These are phyloP conservation scores for Spirogloea muscicola DNA, from an alignment of 139 green algal genomes.

Conservation along the genomic window DNA sequence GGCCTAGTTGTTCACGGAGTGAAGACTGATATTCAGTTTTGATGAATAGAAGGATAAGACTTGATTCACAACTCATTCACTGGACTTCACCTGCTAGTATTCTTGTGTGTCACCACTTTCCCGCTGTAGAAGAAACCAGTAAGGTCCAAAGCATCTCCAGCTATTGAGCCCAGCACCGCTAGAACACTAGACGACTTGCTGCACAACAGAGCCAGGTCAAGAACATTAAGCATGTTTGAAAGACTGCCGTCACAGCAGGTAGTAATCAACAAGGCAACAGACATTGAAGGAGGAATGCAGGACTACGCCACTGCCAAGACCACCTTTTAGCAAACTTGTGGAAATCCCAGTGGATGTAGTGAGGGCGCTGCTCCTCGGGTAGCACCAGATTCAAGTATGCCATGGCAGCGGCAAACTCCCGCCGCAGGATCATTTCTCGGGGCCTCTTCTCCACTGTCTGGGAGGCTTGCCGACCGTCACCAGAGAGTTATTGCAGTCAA, in stretches of 20 bases:
- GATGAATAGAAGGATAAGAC: too few species aligned
- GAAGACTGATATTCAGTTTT: too few species aligned
- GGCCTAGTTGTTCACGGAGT: too few species aligned
- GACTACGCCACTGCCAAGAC: too few species aligned
- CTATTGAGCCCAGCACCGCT: conserved; percentile 12
- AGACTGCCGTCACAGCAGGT: too few species aligned
- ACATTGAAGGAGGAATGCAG: too few species aligned
- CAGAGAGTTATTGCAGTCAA: neutral
- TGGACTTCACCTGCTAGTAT: too few species aligned
- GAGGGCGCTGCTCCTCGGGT: conserved; percentile 28
- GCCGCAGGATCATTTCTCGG: conserved; percentile 77
- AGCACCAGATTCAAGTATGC: conserved; percentile 69
- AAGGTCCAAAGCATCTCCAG: conserved; percentile 21
- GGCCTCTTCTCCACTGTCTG: conserved; percentile 61
- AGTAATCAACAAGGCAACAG: too few species aligned
- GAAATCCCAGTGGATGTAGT: conserved; percentile 77
- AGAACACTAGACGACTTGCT: conserved; percentile 30
- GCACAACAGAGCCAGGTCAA: conserved; percentile 8
- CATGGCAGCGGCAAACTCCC: conserved; percentile 72
- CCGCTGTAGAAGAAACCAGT: conserved; percentile 52
- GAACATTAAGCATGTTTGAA: too few species aligned
- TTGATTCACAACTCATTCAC: too few species aligned
- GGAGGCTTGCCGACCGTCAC: too few species aligned
- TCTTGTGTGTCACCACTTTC: too few species aligned
- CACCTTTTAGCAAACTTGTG: conserved; percentile 63